Evolutionary conservation across 1,284 basidiomycete species (phyloP).

Genomic region (Rhodotorula glutinis): DNA sequence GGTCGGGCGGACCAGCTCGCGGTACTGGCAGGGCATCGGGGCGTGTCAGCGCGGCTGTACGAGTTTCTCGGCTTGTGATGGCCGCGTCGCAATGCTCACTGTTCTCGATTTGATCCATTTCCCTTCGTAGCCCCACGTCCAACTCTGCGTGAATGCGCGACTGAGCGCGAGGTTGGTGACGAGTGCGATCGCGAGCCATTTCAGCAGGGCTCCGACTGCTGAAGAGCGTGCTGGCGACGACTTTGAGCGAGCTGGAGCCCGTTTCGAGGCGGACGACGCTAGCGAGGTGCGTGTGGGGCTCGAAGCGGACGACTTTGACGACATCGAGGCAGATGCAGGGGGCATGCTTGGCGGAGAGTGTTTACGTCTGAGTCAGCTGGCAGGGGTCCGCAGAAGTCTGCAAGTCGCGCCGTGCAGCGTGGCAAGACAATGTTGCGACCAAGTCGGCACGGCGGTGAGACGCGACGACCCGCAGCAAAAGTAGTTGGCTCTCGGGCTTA

Average conservation of each 20-base stretch:
- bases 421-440: too few relatives aligned
- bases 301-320: too few relatives aligned
- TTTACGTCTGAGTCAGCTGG: too few relatives aligned
- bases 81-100: constrained; percentile 6
- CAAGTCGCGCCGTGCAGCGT: too few relatives aligned
- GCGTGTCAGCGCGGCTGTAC: neutral
- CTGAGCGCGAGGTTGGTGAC: constrained; percentile 56
- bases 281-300: too few relatives aligned
- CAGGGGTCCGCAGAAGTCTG: too few relatives aligned
- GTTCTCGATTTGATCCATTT: constrained; percentile 29
- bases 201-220: neutral
- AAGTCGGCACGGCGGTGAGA: too few relatives aligned
- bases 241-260: neutral
- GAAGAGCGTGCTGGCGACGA: neutral
- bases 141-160: constrained; percentile 75
- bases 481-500: too few relatives aligned
- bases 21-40: constrained; percentile 1
- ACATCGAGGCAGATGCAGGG: too few relatives aligned
- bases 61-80: fast-evolving
- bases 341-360: too few relatives aligned
- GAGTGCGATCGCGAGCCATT: constrained; percentile 21
- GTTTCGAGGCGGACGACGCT: neutral
- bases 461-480: too few relatives aligned
- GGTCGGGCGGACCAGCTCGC: constrained; percentile 10
- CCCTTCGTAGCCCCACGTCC: constrained; percentile 68